These are phyloP conservation scores for Asterochloris erici DNA, from an alignment of 139 green algal genomes.

Conservation along the genomic window DNA sequence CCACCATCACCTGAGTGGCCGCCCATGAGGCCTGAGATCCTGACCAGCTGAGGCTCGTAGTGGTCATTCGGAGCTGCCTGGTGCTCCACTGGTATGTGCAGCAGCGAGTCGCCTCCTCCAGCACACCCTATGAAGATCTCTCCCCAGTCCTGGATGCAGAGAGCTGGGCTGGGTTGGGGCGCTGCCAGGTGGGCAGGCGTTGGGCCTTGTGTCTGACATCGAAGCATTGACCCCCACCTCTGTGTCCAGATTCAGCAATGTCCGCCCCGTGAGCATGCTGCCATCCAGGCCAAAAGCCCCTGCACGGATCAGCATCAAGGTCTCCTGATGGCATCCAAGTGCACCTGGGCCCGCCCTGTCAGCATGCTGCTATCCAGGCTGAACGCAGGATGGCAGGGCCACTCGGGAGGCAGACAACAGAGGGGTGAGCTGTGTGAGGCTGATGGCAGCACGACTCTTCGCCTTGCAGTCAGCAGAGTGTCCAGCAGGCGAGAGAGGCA, in stretches of 20 bases:
- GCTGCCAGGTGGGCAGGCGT: too few species aligned
- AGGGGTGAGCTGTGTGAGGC: too few species aligned
- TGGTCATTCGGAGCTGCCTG: not conserved
- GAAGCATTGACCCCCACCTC: constrained; percentile 24
- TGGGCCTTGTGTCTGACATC: constrained; percentile 5
- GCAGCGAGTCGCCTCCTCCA: constrained; percentile 53
- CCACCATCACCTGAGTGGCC: constrained; percentile 37
- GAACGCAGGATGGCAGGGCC: constrained; percentile 40
- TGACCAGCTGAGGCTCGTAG: constrained; percentile 12
- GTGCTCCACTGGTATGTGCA: constrained; percentile 38
- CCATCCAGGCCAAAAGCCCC: constrained; percentile 48
- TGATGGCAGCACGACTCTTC: too few species aligned
- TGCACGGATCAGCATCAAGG: too few species aligned
- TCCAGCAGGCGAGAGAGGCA: too few species aligned
- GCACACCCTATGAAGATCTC: constrained; percentile 76
- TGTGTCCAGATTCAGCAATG: constrained; percentile 77
- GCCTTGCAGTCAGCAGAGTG: too few species aligned
- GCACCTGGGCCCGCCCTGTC: constrained; percentile 26
- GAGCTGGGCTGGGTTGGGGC: too few species aligned
- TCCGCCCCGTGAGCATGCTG: constrained; percentile 50
- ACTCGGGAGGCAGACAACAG: constrained; percentile 35
- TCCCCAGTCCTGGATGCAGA: constrained; percentile 43
- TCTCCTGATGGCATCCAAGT: too few species aligned
- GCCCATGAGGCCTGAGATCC: constrained; percentile 47
- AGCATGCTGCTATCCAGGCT: constrained; percentile 52